phyloP scores from a whole-genome alignment of 23 red algal species.

The Gracilaria caudata region DNA sequence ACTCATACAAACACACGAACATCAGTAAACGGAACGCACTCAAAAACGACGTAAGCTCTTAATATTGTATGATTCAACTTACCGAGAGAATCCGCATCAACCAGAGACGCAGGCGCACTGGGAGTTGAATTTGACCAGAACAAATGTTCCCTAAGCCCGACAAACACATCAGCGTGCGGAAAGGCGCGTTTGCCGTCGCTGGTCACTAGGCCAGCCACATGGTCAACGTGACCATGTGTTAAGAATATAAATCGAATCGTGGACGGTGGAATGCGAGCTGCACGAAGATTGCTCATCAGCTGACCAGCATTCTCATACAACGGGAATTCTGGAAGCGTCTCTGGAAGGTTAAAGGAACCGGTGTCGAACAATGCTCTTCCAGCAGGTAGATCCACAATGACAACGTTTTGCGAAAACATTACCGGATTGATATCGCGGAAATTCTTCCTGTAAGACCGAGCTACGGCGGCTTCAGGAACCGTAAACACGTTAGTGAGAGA shows the following conservation, averaged over 20 bases:
- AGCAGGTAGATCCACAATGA: conserved; percentile 30
- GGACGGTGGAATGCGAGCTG: conserved; percentile 16
- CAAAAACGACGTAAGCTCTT: background rate
- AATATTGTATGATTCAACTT: background rate
- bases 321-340: conserved; percentile 35
- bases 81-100: background rate
- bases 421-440: conserved; percentile 20
- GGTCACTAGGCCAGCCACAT: conserved; percentile 42
- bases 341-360: conserved; percentile 13
- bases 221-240: conserved; percentile 51
- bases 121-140: conserved; percentile 28
- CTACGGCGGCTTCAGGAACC: conserved; percentile 12
- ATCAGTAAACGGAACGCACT: background rate
- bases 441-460: conserved; percentile 33
- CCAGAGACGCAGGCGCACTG: background rate
- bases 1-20: background rate
- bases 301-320: conserved; percentile 15
- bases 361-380: conserved; percentile 37
- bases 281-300: conserved; percentile 40
- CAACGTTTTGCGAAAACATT: conserved; percentile 13
- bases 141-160: conserved; percentile 14
- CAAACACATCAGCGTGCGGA: conserved; percentile 38
- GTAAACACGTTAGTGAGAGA: background rate
- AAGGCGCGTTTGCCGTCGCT: conserved; percentile 29
- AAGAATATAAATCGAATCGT: conserved; percentile 36